Percentiles rank a stretch among this genome's conserved stretches.
Conservation (phyloP, 164 flowering plant genomes). For the Annona squamosa region DNA sequence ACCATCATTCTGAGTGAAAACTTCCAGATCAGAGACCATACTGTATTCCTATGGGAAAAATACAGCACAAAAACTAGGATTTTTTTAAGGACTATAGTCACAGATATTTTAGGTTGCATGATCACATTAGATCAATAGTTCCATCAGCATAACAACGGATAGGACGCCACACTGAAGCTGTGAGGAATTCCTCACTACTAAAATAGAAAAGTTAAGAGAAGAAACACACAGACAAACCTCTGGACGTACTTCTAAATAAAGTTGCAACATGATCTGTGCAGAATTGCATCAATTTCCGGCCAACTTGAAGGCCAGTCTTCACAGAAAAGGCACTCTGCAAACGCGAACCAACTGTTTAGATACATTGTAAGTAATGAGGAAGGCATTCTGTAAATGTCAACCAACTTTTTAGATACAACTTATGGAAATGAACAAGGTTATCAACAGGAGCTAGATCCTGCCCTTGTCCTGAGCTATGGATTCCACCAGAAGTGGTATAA, state of each 20-base stretch:
- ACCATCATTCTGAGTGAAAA: not conserved
- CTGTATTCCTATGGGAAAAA: not conserved
- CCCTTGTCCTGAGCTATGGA: not conserved
- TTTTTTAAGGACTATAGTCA: too few relatives aligned
- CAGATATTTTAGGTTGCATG: too few relatives aligned
- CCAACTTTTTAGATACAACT: not conserved
- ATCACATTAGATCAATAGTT: too few relatives aligned
- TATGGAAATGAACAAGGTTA: not conserved
- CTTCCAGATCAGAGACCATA: not conserved
- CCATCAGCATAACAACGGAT: too few relatives aligned
- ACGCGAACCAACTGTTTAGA: constrained; percentile 8
- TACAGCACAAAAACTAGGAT: too few relatives aligned
- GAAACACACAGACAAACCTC: constrained; percentile 29
- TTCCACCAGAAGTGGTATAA: not conserved
- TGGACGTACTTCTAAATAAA: constrained; percentile 30
- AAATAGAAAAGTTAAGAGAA: not conserved
- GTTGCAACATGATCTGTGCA: constrained; percentile 26
- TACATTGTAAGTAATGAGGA: not conserved
- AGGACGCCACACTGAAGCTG: too few relatives aligned
- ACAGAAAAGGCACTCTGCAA: constrained; percentile 44
- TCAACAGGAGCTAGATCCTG: not conserved
- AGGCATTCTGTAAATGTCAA: constrained; percentile 35
- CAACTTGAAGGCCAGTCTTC: constrained; percentile 39
- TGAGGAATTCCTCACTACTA: too few relatives aligned
- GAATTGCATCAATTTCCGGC: constrained; percentile 37